These are phyloP conservation scores for Areca catechu DNA, from an alignment of 176 grass and related monocot genomes.

Conservation along the genomic window DNA sequence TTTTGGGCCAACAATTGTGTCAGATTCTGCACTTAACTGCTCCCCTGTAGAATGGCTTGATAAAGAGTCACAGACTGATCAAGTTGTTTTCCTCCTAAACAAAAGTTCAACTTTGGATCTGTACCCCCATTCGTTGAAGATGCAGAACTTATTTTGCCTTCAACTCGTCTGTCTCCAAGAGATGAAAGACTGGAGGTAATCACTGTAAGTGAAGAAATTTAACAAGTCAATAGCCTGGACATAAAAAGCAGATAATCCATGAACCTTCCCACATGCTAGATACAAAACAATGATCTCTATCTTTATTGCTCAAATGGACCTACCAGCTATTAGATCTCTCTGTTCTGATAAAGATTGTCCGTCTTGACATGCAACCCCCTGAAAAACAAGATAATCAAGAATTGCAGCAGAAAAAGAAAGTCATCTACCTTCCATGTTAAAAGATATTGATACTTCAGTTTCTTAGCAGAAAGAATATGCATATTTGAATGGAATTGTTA, in stretches of 20 bases:
- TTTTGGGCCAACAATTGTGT: conserved; percentile 60
- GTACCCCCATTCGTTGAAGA: conserved; percentile 11
- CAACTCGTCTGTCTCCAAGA: conserved; percentile 32
- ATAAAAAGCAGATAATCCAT: no score
- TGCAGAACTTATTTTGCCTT: conserved; percentile 19
- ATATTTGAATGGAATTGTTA: no score
- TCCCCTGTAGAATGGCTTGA: conserved; percentile 73
- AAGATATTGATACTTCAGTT: no score
- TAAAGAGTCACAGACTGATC: conserved; percentile 67
- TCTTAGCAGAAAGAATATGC: no score
- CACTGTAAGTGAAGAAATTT: no score
- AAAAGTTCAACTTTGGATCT: conserved; percentile 53
- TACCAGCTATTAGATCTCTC: conserved; percentile 31
- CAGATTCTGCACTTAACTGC: conserved; percentile 60
- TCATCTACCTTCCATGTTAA: no score
- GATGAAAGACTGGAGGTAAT: conserved; percentile 7
- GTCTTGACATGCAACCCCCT: conserved; percentile 35
- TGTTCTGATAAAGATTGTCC: conserved; percentile 22
- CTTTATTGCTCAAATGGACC: neutral
- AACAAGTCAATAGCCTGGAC: no score
- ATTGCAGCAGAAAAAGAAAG: no score
- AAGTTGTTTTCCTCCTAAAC: conserved; percentile 69
- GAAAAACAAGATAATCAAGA: conserved; percentile 14
- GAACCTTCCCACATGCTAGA: no score
- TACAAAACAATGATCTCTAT: no score